Conservation (phyloP, 495 filamentous ascomycete species). For the Astrothelium subdiscretum region DNA sequence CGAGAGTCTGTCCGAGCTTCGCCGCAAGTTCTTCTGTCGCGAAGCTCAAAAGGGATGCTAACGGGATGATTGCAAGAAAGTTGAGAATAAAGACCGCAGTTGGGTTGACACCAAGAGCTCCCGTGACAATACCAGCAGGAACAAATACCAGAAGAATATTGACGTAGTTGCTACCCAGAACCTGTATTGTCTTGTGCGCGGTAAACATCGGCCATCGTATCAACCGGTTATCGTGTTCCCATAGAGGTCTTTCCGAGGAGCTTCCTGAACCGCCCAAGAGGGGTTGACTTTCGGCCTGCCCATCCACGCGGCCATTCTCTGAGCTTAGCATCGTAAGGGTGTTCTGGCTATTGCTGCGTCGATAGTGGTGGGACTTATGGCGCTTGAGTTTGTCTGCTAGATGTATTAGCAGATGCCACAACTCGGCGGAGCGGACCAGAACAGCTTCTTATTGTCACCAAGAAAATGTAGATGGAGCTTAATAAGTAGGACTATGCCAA, state of each 20-base stretch:
- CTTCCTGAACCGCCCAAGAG: background rate
- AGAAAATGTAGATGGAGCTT: background rate
- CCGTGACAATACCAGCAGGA: conserved; percentile 75
- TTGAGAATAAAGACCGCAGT: conserved; percentile 76
- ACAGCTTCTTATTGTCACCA: background rate
- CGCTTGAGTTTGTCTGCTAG: background rate
- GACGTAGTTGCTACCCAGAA: conserved; percentile 58
- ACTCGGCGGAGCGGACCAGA: background rate
- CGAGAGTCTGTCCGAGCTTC: conserved; percentile 78
- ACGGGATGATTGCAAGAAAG: conserved; percentile 89
- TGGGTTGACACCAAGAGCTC: conserved; percentile 58
- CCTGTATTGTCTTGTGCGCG: conserved; percentile 39
- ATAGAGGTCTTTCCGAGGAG: conserved; percentile 1
- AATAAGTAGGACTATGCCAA: background rate
- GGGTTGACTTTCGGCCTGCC: background rate
- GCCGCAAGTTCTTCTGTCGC: conserved; percentile 86
- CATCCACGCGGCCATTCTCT: background rate
- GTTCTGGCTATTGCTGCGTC: background rate
- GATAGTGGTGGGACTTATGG: background rate
- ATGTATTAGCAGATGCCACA: background rate
- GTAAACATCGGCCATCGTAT: conserved; percentile 42
- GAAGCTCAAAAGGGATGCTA: conserved; percentile 86
- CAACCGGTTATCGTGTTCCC: conserved; percentile 15
- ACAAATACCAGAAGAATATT: conserved; percentile 85
- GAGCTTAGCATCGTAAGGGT: background rate